phyloP scores from a whole-genome alignment of 73 alveolate species.

The Stentor roeselii region DNA sequence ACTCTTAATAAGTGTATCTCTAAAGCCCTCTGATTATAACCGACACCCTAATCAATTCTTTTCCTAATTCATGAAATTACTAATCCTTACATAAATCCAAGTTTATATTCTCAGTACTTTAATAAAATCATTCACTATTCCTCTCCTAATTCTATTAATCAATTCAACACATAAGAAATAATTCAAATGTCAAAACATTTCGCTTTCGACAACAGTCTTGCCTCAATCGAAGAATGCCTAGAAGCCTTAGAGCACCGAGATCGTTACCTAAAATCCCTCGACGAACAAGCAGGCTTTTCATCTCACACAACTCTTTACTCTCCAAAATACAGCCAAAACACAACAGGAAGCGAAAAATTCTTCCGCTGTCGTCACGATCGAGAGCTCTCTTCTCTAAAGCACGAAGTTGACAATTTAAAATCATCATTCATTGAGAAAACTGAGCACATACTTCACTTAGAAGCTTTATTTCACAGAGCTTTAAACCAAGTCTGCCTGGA shows the following conservation, averaged over 20 bases:
- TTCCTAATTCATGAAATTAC: too few species aligned
- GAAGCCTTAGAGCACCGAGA: background rate
- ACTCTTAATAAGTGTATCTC: too few species aligned
- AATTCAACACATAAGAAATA: too few species aligned
- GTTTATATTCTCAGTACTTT: too few species aligned
- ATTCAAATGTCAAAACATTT: conserved; percentile 27
- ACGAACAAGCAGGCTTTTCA: background rate
- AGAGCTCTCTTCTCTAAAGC: background rate
- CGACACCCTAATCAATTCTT: too few species aligned
- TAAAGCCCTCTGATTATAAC: too few species aligned
- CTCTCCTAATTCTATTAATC: too few species aligned
- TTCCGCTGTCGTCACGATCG: background rate
- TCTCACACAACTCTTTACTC: background rate
- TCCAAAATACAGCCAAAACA: background rate
- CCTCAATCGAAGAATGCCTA: background rate
- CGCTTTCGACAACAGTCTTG: conserved; percentile 2
- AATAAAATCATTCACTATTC: too few species aligned
- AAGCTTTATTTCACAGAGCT: conserved; percentile 22
- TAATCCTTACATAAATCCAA: too few species aligned
- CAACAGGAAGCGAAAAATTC: background rate
- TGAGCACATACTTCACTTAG: conserved; percentile 18
- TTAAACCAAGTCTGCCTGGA: background rate
- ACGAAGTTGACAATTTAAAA: conserved; percentile 8
- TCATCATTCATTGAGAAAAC: background rate
- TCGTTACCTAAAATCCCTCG: background rate